Conservation (phyloP, 129 eudicot genomes). For the Apium graveolens region DNA sequence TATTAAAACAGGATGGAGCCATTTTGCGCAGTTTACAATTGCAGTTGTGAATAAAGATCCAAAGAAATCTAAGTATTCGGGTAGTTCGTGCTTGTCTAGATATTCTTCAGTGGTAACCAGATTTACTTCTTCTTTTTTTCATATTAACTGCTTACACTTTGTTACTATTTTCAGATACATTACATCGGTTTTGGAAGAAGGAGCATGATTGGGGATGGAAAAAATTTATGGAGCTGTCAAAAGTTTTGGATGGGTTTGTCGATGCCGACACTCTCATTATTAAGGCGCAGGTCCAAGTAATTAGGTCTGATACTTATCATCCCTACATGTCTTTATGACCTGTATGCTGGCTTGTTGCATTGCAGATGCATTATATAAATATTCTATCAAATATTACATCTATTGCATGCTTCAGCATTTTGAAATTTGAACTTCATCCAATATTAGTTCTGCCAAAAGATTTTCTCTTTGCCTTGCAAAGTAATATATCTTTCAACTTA, state of each 20-base stretch:
- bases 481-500: background rate
- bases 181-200: constrained; percentile 96
- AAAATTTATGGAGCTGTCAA: constrained; percentile 93
- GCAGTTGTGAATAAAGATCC: constrained; percentile 98
- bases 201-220: constrained; percentile 99
- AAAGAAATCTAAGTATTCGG: constrained; percentile 97
- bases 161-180: constrained; percentile 50
- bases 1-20: constrained; percentile 79
- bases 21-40: constrained; percentile 96
- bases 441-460: background rate
- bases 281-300: constrained; percentile 98
- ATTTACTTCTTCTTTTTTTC: background rate
- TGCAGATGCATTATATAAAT: background rate
- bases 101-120: constrained; percentile 2
- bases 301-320: constrained; percentile 47
- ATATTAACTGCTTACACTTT: background rate
- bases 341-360: background rate
- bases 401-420: background rate
- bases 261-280: constrained; percentile 86
- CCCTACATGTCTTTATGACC: background rate
- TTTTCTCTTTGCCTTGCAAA: background rate
- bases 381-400: background rate
- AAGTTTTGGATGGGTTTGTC: constrained; percentile 87
- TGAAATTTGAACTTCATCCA: background rate
- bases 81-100: constrained; percentile 18